phyloP scores from a whole-genome alignment of 441 rosid species.

The Erysimum pusillum region DNA sequence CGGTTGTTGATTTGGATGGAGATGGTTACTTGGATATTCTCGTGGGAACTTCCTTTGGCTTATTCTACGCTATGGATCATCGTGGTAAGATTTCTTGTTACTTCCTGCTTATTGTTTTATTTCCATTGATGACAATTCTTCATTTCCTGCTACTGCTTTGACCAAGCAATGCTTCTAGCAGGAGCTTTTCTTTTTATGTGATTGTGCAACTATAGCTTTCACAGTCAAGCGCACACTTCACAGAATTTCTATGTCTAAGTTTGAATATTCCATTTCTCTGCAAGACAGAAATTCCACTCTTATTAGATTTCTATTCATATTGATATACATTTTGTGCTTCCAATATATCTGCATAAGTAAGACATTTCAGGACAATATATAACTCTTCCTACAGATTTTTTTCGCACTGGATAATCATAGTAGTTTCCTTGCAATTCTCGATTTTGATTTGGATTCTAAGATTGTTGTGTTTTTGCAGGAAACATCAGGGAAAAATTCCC shows the following conservation, averaged over 20 bases:
- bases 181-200: conserved; percentile 3
- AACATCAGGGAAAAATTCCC: conserved; percentile 87
- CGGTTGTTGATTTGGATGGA: conserved; percentile 98
- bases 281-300: not conserved
- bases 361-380: conserved; percentile 24
- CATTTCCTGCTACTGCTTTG: conserved; percentile 11
- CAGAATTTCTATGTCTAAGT: not conserved
- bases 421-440: conserved; percentile 32
- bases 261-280: conserved; percentile 22
- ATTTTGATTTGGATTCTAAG: conserved; percentile 44
- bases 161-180: conserved; percentile 19
- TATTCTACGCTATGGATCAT: conserved; percentile 96
- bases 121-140: not conserved
- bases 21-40: conserved; percentile 98
- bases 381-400: conserved; percentile 11
- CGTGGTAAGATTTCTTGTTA: conserved; percentile 64
- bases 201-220: conserved; percentile 15
- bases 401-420: conserved; percentile 25
- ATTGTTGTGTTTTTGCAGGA: conserved; percentile 59
- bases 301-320: conserved; percentile 10
- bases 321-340: not conserved
- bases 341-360: conserved; percentile 7
- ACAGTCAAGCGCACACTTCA: conserved; percentile 1
- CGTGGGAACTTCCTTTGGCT: conserved; percentile 97
- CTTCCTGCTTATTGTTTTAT: conserved; percentile 2